phyloP scores from a whole-genome alignment of 768 basidiomycete species.

The Coprinellus micaceus region DNA sequence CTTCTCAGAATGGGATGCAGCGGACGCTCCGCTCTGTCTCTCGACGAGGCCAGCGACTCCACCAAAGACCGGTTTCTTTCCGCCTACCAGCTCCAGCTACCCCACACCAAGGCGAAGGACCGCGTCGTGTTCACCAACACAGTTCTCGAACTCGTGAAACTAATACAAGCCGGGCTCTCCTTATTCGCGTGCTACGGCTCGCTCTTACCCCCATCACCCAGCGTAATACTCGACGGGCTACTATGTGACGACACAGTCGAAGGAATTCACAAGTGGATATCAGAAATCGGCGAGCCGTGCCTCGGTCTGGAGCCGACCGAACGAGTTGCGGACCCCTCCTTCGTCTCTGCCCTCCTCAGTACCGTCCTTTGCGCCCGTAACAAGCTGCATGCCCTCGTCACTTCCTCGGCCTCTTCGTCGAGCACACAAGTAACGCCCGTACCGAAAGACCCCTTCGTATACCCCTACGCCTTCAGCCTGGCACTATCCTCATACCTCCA shows the following conservation, averaged over 20 bases:
- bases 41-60: constrained; percentile 77
- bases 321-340: constrained; percentile 67
- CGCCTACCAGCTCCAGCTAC: constrained; percentile 2
- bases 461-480: constrained; percentile 55
- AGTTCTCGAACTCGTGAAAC: constrained; percentile 73
- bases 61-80: constrained; percentile 79
- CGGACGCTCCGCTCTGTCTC: constrained; percentile 70
- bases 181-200: constrained; percentile 61
- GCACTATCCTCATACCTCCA: constrained; percentile 43
- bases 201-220: constrained; percentile 5
- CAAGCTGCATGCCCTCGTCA: constrained; percentile 59
- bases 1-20: constrained; percentile 81
- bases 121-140: constrained; percentile 51
- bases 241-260: constrained; percentile 76
- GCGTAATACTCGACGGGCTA: constrained; percentile 53
- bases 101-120: constrained; percentile 29
- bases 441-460: constrained; percentile 77
- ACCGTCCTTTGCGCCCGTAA: constrained; percentile 66
- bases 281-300: constrained; percentile 59
- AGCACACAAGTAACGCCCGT: background rate
- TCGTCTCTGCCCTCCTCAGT: constrained; percentile 68
- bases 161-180: constrained; percentile 66
- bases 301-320: constrained; percentile 70
- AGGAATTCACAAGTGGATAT: constrained; percentile 65
- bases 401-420: constrained; percentile 28